Base-by-base conservation (phyloP, 108 stramenopile genomes). In the Chaetoceros muelleri region DNA sequence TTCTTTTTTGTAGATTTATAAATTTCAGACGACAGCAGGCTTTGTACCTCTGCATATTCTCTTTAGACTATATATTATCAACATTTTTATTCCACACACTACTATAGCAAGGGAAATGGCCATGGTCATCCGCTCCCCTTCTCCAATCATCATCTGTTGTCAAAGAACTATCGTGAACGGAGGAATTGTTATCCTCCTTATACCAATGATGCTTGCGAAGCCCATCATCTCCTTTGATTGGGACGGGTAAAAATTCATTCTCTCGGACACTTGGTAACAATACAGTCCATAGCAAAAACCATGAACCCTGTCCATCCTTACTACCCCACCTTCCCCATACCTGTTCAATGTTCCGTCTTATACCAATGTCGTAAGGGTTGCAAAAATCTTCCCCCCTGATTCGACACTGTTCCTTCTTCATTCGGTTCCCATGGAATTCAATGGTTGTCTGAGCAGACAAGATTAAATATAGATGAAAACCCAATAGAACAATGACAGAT, bases 361-460 rank as follows among this genome's bases (percentile, higher is more conserved):
- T 65, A 22, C 87, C 92, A 24, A 80, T 52, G 49, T 71, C 73
- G 64, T 93, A 90, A 0, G 87, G 92, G 70, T 93, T 93, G 24
- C 52, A 72, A 71, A 71, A 89, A 20, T 66, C 65, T 7, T 60
- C 30, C 1, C 70, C 63, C 3, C 61, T 26, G 25, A 57, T 31
- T n/a, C 60, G 64, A 18, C 72, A 75, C 30, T 60, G 68, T 47
- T 73, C 49, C 47, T 67, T 61, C 29, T 79, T 74, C 10, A 60
- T 45, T 27, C 66, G 78, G 59, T 90, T 93, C 18, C 75, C 87
- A 69, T 94, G 89, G 55, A 94, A 94, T 70, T 94, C 93, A 62
- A 94, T 94, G 16, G 93, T 94, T 8, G 93, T 83, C 62, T 90
- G 89, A 24, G 78, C 87, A 60, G 74, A 81, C 30, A 82, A 52